phyloP scores from a whole-genome alignment of 306 rosid genomes.

The Begonia peltatifolia region DNA sequence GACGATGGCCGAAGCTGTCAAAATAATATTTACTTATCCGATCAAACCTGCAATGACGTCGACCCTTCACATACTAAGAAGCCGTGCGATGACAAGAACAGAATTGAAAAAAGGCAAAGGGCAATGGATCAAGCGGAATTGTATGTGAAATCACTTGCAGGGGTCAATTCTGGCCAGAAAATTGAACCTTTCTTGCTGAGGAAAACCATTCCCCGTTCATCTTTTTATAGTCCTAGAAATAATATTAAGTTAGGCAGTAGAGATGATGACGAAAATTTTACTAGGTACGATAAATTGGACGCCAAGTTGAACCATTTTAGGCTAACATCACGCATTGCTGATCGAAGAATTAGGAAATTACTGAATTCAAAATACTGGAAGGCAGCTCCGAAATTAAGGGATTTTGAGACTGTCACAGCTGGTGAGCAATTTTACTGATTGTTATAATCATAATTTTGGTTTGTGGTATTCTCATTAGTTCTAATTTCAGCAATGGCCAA shows the following conservation, averaged over 20 bases:
- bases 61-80: constrained; percentile 17
- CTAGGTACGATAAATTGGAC: constrained; percentile 42
- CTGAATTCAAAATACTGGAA: constrained; percentile 69
- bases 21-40: constrained; percentile 29
- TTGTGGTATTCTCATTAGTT: constrained; percentile 5
- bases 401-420: constrained; percentile 42
- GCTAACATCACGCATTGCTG: constrained; percentile 37
- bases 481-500: constrained; percentile 23
- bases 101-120: constrained; percentile 17
- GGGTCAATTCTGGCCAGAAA: constrained; percentile 19
- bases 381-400: constrained; percentile 70
- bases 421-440: constrained; percentile 32
- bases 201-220: constrained; percentile 32
- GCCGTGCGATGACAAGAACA: constrained; percentile 30
- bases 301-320: constrained; percentile 43
- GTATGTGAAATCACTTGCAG: constrained; percentile 27
- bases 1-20: constrained; percentile 33
- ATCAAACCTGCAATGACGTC: constrained; percentile 19
- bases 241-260: constrained; percentile 51
- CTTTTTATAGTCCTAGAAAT: constrained; percentile 48
- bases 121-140: constrained; percentile 30
- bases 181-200: constrained; percentile 27
- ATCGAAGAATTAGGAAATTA: constrained; percentile 52
- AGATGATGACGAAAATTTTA: constrained; percentile 78
- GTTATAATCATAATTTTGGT: not conserved